These are phyloP conservation scores for Tetragonia tetragonoides DNA, from an alignment of 148 eudicot species.

Conservation along the genomic window DNA sequence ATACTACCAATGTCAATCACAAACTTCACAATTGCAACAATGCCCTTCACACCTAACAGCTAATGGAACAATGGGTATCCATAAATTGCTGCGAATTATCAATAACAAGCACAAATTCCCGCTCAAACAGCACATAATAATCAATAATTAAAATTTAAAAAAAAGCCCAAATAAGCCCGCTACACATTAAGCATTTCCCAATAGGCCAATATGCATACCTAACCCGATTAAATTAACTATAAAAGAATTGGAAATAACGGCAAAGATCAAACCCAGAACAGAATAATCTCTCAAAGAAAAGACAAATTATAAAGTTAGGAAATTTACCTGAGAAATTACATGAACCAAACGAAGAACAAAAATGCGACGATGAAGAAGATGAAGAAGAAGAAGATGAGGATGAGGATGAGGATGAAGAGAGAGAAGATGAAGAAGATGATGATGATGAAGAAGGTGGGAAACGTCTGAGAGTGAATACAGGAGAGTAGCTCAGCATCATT, in stretches of 20 bases:
- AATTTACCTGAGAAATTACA: constrained; percentile 32
- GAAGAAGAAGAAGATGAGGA: constrained; percentile 9
- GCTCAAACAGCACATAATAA: not conserved
- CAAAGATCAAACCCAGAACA: not conserved
- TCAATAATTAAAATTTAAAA: not conserved
- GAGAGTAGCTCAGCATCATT: constrained; percentile 15
- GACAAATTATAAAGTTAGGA: not conserved
- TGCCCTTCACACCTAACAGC: not conserved
- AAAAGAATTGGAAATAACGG: not conserved
- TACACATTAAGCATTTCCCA: not conserved
- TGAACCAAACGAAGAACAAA: constrained; percentile 30
- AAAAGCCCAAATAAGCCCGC: not conserved
- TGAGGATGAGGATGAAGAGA: constrained; percentile 7
- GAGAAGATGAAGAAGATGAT: constrained; percentile 4
- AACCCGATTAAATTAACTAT: not conserved
- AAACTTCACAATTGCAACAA: not conserved
- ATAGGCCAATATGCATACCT: not conserved
- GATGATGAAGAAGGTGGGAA: not conserved
- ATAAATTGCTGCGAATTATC: too few relatives aligned
- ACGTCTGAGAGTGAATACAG: constrained; percentile 23
- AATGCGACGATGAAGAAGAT: constrained; percentile 32
- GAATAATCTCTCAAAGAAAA: not conserved
- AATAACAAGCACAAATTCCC: not conserved
- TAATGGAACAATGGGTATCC: too few relatives aligned
- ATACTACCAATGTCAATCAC: not conserved